A percentile compares a stretch with the other conserved stretches of the same genome.
These are phyloP conservation scores for Fonsecaea multimorphosa DNA, from an alignment of 2,329 filamentous ascomycete genomes.

Conservation along the genomic window DNA sequence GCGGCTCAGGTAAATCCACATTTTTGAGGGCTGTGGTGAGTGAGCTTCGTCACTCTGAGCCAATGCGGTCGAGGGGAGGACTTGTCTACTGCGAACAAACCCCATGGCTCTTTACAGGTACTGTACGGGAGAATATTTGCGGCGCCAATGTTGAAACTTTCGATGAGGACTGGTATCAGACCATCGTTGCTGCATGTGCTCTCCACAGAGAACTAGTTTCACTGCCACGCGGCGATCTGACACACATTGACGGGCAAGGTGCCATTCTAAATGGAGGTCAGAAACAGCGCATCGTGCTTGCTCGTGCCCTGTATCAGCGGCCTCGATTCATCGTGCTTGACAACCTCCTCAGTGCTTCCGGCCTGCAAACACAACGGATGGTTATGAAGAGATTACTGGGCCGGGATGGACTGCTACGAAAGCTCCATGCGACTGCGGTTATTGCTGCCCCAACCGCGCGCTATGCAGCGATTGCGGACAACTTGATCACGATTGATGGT, in stretches of 20 bases:
- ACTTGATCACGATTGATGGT: conserved; percentile 48
- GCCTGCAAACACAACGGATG: conserved; percentile 55
- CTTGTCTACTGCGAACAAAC: conserved; percentile 23
- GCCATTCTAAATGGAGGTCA: conserved; percentile 40
- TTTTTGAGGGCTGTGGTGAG: conserved; percentile 31
- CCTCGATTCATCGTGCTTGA: conserved; percentile 57
- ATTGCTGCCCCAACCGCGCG: conserved; percentile 44
- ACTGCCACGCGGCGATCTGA: conserved; percentile 36
- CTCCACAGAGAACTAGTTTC: conserved; percentile 36
- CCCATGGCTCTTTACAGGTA: conserved; percentile 30
- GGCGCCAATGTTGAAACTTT: conserved; percentile 23
- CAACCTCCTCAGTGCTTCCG: conserved; percentile 58
- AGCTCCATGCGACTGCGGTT: conserved; percentile 48
- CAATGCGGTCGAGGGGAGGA: conserved; percentile 4
- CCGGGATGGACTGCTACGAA: conserved; percentile 52
- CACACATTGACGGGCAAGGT: conserved; percentile 34
- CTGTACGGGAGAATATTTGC: conserved; percentile 36
- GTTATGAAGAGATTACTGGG: conserved; percentile 57
- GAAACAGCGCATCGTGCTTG: conserved; percentile 44
- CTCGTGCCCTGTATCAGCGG: conserved; percentile 58
- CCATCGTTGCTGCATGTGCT: conserved; percentile 36
- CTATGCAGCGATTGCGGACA: conserved; percentile 50
- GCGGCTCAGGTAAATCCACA: conserved; percentile 36
- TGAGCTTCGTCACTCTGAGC: conserved; percentile 10
- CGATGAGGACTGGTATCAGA: conserved; percentile 37